Conservation (phyloP, 1,284 basidiomycete genomes). For the Tremellales sp. region DNA sequence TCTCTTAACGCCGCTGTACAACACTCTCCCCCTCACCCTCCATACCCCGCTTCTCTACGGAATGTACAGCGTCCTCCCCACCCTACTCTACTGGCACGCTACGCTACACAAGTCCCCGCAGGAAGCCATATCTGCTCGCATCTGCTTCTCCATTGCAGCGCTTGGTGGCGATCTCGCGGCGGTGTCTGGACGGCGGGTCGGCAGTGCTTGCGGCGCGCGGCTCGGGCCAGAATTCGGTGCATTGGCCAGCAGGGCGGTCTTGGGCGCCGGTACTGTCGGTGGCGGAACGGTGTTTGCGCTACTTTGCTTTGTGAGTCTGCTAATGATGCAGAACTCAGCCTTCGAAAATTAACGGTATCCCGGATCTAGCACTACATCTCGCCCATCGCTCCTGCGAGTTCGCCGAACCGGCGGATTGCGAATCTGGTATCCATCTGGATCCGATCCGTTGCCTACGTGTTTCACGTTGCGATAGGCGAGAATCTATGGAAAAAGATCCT, state of each 20-base stretch:
- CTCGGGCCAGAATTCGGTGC: constrained; percentile 26
- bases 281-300: constrained; percentile 23
- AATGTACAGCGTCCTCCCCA: constrained; percentile 11
- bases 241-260: constrained; percentile 5
- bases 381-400: constrained; percentile 6
- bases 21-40: constrained; percentile 25
- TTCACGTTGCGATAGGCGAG: constrained; percentile 23
- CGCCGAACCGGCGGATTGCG: background rate
- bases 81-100: constrained; percentile 18
- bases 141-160: constrained; percentile 24
- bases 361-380: constrained; percentile 16
- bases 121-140: constrained; percentile 16
- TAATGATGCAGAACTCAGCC: background rate
- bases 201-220: constrained; percentile 16
- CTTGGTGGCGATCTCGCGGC: constrained; percentile 26
- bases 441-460: constrained; percentile 14
- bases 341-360: background rate
- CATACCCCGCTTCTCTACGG: constrained; percentile 14
- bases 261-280: constrained; percentile 19
- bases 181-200: constrained; percentile 21
- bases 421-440: constrained; percentile 12
- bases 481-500: constrained; percentile 12
- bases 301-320: constrained; percentile 27
- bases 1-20: constrained; percentile 30
- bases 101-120: constrained; percentile 7